Evolutionary conservation across 2,329 filamentous ascomycete species (phyloP), one percentile per base, ranked within the genome.

Genomic region (Remersonia thermophila): DNA sequence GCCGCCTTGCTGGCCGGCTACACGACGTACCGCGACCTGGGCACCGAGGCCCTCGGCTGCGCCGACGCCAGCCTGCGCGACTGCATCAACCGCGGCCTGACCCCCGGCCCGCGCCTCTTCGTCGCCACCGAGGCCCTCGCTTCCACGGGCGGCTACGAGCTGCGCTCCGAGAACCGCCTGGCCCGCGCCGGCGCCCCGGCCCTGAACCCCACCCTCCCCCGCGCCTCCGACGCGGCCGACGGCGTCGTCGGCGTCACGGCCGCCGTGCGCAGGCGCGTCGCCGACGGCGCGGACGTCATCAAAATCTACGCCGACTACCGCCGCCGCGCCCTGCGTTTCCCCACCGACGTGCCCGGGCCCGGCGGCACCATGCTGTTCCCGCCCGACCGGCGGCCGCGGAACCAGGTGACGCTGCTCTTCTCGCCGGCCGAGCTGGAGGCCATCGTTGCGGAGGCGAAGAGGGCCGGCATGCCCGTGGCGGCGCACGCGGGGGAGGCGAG

Each of bases 1-100:
- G 58, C 60, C 0, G 71, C 67, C 2, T 56, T 77, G 8, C 53
- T 68, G 14, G 68, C 71, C 0, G 73, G 72, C 6, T 76, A 69
- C 55, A 77, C 70, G 0, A 73, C 69, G 2, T 73, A 72, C 50
- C 59, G 70, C 30, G 70, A 74, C 48, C 58, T 73, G 1, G 68
- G 69, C 11, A 69, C 67, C 3, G 69, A 74, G 46, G 61, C 62
- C 0, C 58, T 72, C 40, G 55, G 59, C 18, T 61, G 65, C 27
- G 61, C 62, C 18, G 70, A 74, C 48, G 61, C 61, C 27, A 62
- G 62, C 36, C 51, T 74, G 3, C 60, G 70, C 8, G 66, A 74
- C 48, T 61, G 63, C 25, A 62, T 74, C 46, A 69, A 69, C 42
- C 64, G 69, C 6, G 69, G 68, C 4, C 47, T 74, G 9, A 63